Base-by-base conservation (phyloP, 331 rosid species). In the Acacia concinna region DNA sequence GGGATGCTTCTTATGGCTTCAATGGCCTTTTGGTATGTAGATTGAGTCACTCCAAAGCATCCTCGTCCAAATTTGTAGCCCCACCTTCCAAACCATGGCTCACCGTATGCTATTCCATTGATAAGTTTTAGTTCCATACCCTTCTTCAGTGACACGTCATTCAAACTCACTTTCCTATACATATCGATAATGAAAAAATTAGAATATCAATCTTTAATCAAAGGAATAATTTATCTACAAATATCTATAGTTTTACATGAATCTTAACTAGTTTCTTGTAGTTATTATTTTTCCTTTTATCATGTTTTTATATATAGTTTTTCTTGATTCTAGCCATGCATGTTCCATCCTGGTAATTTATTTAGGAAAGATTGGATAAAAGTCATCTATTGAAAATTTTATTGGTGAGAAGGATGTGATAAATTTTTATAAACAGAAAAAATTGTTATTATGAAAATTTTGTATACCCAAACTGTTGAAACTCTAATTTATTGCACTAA, bases 81-180 rank as follows among this genome's bases (percentile, higher is more conserved):
- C 99, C 97, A 95, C 2, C 89, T 86, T 51, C 96, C 84, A 10
- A 95, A 95, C 99, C 97, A 93, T 43, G 99, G 75, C 23, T 90
- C 87, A 4, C 82, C 75, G 13, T 91, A 84, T 31, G 96, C 92
- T 47, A 93, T 69, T 78, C 94, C 95, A 49, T 93, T 89, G 52
- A 90, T 79, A 34, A 93, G 91, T 74, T 94, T 89, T 18, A 93
- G 49, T 11, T 95, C 97, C 97, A 93, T 95, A 37, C 97, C 97
- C 68, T 69, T 84, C 84, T 91, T 92, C 28, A 85, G 85, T 76
- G 99, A 80, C 27, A 68, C 63, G 60, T 93, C 97, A 15, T 81
- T 87, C 89, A 95, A 75, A 76, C 97, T 95, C 87, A 95, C 99
- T 84, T 88, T 90, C 94, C 98, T 95, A 79, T 30, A 71, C 59